A percentile compares a stretch with the other conserved stretches of the same genome.
These are phyloP conservation scores for Anastatica hierochuntica DNA, from an alignment of 345 rosid species.

Conservation along the genomic window DNA sequence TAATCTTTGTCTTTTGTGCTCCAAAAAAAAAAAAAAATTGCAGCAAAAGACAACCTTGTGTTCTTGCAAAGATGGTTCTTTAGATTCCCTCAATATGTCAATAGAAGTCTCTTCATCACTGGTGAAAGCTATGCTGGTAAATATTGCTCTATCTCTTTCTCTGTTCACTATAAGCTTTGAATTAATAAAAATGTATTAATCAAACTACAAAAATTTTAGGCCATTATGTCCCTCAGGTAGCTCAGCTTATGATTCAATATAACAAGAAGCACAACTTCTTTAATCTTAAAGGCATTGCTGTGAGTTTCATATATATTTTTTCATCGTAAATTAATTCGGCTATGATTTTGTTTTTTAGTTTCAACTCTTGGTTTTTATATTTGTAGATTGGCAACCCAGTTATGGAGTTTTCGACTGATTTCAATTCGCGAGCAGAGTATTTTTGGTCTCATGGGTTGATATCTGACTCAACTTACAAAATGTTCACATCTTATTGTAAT, in stretches of 20 bases:
- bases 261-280: constrained; percentile 65
- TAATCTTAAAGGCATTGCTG: constrained; percentile 89
- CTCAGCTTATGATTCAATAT: constrained; percentile 69
- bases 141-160: background rate
- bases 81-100: constrained; percentile 81
- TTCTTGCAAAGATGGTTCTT: constrained; percentile 84
- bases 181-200: no score
- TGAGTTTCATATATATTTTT: constrained; percentile 37
- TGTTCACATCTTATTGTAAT: constrained; percentile 82
- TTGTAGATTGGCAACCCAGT: constrained; percentile 91
- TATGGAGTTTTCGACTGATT: constrained; percentile 74
- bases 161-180: background rate
- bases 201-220: no score
- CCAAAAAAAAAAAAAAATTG: no score
- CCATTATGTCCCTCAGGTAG: constrained; percentile 88
- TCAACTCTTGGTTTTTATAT: no score
- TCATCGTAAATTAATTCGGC: no score
- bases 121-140: constrained; percentile 99
- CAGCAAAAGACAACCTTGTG: constrained; percentile 87
- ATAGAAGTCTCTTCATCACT: constrained; percentile 77
- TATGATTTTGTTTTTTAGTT: no score
- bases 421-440: constrained; percentile 89
- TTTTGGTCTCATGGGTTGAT: constrained; percentile 98
- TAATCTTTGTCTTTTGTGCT: constrained; percentile 11
- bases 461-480: constrained; percentile 75